A percentile compares a stretch with the other conserved stretches of the same genome.
phyloP scores from a whole-genome alignment of 352 stramenopile species.

The Phytopythium oedochilum region DNA sequence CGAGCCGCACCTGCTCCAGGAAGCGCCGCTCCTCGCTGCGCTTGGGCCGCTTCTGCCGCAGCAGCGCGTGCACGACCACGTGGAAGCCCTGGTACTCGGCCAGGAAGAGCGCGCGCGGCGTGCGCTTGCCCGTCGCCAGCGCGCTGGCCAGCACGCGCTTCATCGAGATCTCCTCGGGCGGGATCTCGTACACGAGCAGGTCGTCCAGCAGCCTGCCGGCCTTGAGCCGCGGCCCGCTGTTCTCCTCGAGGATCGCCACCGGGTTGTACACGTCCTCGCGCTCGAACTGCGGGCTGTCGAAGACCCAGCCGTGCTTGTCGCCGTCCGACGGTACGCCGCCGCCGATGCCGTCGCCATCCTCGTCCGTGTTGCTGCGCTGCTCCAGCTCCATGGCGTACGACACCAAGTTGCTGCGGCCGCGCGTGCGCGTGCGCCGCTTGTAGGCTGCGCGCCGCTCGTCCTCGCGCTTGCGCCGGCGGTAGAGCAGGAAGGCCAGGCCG shows the following conservation, averaged over 20 bases:
- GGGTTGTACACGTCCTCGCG: conserved; percentile 35
- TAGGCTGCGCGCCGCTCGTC: conserved; percentile 8
- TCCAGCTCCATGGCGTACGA: conserved; percentile 11
- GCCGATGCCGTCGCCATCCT: conserved; percentile 25
- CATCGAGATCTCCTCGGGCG: conserved; percentile 59
- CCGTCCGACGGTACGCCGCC: conserved; percentile 31
- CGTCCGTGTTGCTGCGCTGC: conserved; percentile 15
- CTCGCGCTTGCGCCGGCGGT: conserved; percentile 17
- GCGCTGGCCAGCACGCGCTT: conserved; percentile 19
- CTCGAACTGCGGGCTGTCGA: conserved; percentile 30
- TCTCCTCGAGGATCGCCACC: conserved; percentile 65
- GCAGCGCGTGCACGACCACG: conserved; percentile 57
- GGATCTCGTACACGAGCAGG: conserved; percentile 72
- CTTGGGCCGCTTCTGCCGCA: conserved; percentile 37
- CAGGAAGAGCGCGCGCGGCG: conserved; percentile 33
- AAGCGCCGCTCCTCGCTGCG: conserved; percentile 43
- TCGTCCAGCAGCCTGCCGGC: conserved; percentile 52
- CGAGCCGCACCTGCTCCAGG: conserved; percentile 63
- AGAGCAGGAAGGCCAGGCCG: conserved; percentile 27
- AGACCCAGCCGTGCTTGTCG: conserved; percentile 41
- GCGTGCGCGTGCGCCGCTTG: conserved; percentile 20
- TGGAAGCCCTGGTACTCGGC: conserved; percentile 72
- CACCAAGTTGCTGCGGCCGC: conserved; percentile 22
- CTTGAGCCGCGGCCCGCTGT: conserved; percentile 36
- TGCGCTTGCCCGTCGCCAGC: conserved; percentile 14